Base-by-base conservation (phyloP, 371 early-diverging fungal genomes). In the Nematocida homosporus region DNA sequence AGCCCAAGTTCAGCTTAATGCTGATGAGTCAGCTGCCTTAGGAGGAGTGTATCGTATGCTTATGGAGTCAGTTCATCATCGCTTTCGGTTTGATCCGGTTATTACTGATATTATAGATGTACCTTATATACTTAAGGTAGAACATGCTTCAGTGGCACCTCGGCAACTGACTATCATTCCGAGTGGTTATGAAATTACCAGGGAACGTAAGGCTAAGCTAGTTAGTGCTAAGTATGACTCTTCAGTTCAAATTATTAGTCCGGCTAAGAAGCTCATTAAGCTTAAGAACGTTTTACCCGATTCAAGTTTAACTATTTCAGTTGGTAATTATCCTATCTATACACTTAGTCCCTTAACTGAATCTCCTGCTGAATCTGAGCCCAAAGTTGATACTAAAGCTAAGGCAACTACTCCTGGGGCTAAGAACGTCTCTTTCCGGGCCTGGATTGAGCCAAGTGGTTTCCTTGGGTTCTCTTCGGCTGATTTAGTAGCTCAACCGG, bases 51-150 rank as follows among this genome's bases (percentile, higher is more conserved):
- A 61, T 55, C 32, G 63, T 23, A 59, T 38, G 61, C 75, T 72
- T 30, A 72, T 72, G 75, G 75, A 72, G 4, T 61, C 63, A 40
- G 34, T 59, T 8, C 63, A 57, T 64, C 75, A 72, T 47, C 6
- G 75, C n/a, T 72, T 72, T 40, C 60, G 75, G 52, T 72, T 38
- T 20, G 75, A 72, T 47, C 75, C 75, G 32, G 25, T 72, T 38
- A 72, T 72, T 23, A n/a, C 44, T 25, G 75, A 72, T 59, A 30
- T 41, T 42, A 8, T 35, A 13, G 10, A 5, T 16, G 13, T 25
- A 37, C 8, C 38, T 10, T 72, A 72, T 64, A 16, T 10, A 23
- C 37, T 72, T 3, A 13, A 0, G 23, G 30, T 72, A 13, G 10
- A 35, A 8, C 13, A 10, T 8, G 40, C 59, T 8, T 10, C 10